Percentiles rank a stretch among this genome's conserved stretches.
Evolutionary conservation across 2,329 filamentous ascomycete genomes (phyloP).

Genomic region (Lachnellula occidentalis): DNA sequence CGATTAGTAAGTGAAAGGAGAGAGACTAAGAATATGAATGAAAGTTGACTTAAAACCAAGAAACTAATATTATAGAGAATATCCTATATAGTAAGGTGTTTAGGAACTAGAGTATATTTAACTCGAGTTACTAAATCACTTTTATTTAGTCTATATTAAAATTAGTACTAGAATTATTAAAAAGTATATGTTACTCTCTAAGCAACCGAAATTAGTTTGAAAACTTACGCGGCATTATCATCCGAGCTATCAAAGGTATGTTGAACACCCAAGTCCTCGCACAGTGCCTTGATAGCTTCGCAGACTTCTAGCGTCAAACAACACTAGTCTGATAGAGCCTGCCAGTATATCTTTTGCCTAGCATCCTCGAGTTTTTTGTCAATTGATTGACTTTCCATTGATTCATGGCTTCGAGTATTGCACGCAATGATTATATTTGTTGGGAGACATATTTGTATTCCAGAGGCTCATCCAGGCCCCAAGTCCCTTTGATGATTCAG

Average conservation of each 20-base stretch:
- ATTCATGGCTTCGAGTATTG: conserved; percentile 65
- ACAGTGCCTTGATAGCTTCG: conserved; percentile 84
- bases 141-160: no score
- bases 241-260: conserved; percentile 95
- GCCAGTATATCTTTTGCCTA: background rate
- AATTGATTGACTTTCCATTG: conserved; percentile 64
- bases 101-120: no score
- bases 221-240: conserved; percentile 66
- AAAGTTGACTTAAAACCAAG: no score
- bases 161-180: no score
- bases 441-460: conserved; percentile 68
- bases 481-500: background rate
- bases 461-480: conserved; percentile 45
- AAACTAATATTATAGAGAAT: no score
- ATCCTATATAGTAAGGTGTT: no score
- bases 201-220: no score
- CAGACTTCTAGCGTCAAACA: conserved; percentile 91
- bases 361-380: background rate
- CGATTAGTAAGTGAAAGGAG: no score
- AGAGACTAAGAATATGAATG: no score
- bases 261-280: conserved; percentile 89
- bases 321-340: background rate
- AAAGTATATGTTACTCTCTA: no score
- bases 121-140: no score
- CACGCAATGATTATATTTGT: conserved; percentile 64